Base-by-base conservation (phyloP, 306 rosid species). In the Psophocarpus tetragonolobus region DNA sequence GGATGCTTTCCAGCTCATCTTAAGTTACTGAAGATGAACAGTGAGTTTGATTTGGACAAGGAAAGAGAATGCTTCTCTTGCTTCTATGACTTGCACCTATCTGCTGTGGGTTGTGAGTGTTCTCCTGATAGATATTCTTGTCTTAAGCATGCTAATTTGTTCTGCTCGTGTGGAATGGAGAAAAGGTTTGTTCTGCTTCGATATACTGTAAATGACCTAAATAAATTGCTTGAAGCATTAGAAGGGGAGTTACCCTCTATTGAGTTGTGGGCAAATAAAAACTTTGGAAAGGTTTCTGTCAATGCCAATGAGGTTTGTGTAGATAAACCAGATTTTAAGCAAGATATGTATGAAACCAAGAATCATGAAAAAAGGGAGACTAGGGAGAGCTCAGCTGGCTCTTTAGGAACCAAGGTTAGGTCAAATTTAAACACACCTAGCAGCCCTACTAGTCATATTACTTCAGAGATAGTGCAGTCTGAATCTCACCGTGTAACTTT, bases 11-110 rank as follows among this genome's bases (percentile, higher is more conserved):
- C 91, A 50, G 76, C 74, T 67, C 69, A 70, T 80, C 74, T 85
- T 79, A 91, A 89, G 88, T 51, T 64, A 65, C 89, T 79, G 58
- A 90, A 90, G 82, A 94, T 94, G 98, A 87, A 85, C 42, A 84
- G 67, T 5, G 93, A 90, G 74, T 86, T 84, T 36, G 98, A 92
- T 80, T 67, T 84, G 78, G 58, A 80, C 60, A 82, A 77, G 36
- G 98, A 94, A 77, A 92, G 96, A 88, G 98, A 94, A 75, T 94
- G 98, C 50, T 90, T 78, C 81, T 82, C 88, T 71, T 94, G 98
- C 88, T 92, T 87, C 85, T 94, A 92, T 67, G 98, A 94, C 85
- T 85, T 94, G 73, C 90, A 94, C 80, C 80, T 92, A 71, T 92
- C 97, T 73, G 96, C 94, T 20, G 82, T 84, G 13, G 81, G 93